Base-by-base conservation (phyloP, 2,329 filamentous ascomycete genomes). In the Diplodia intermedia region DNA sequence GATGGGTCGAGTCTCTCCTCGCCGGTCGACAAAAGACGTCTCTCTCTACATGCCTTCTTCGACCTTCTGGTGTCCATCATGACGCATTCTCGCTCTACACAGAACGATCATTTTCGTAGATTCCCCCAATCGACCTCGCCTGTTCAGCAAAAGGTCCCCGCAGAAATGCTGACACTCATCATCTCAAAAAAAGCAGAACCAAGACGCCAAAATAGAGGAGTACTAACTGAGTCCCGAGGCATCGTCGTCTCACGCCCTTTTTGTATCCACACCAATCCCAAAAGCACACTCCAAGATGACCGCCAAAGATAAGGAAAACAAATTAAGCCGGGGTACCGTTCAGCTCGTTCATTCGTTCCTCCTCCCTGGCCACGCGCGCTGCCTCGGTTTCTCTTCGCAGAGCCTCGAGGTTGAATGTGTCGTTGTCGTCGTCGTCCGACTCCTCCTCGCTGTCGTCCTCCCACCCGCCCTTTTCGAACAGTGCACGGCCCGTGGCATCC, bases 391-490 rank as follows among this genome's bases (percentile, higher is more conserved):
- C 94, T 74, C 85, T 84, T 69, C 95, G 87, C 77, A 98, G 81
- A 69, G 90, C 92, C 74, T 93, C 90, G 73, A 97, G 80, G 75
- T 97, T 97, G 89, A 90, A 97, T 6, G 82, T 80, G 43, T 79
- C 84, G n/a, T 87, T 86, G 52, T 87, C 86, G 15, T 88, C 89
- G 12, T 89, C 89, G 20, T 88, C 88, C 15, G 86, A 85, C 4
- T 86, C 86, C 3, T 83, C 84, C 0, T 87, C 88, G 38, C 86
- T 86, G 56, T 87, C 86, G 43, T 82, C 84, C 70, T 89, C 85
- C 94, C 94, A 99, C 79, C 96, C 94, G 75, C 95, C 95, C 79
- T 93, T 95, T 82, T 99, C 95, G 79, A 99, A 99, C 81, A 99
- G 85, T 8, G 93, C 92, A 82, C 94, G 89, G 75, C 95, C 95